Evolutionary conservation across 495 filamentous ascomycete genomes (phyloP).

Genomic region (Talaromyces stipitatus): DNA sequence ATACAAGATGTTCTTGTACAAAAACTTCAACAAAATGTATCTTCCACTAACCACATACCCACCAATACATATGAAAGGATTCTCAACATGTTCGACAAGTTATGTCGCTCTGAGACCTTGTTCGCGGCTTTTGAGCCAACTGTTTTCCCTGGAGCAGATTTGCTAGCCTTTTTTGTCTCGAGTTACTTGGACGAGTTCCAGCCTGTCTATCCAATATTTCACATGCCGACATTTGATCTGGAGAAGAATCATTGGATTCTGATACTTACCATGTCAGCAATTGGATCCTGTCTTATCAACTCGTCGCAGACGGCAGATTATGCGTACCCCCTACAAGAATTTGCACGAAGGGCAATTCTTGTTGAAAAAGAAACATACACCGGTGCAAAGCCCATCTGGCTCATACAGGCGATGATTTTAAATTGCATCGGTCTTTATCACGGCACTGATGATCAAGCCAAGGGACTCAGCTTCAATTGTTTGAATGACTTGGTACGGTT

Average conservation of each 20-base stretch:
- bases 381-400: constrained; percentile 19
- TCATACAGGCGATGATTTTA: constrained; percentile 29
- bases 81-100: constrained; percentile 22
- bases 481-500: constrained; percentile 29
- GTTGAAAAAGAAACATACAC: constrained; percentile 26
- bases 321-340: constrained; percentile 32
- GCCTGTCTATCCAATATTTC: constrained; percentile 37
- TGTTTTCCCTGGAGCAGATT: constrained; percentile 25
- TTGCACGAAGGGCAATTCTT: constrained; percentile 32
- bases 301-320: constrained; percentile 19
- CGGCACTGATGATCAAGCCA: constrained; percentile 22
- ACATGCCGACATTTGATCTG: constrained; percentile 31
- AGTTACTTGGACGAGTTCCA: constrained; percentile 35
- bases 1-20: constrained; percentile 12
- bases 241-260: constrained; percentile 37
- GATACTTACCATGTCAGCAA: constrained; percentile 32
- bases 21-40: not conserved
- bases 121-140: constrained; percentile 28
- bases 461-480: constrained; percentile 15
- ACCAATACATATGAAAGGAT: constrained; percentile 26
- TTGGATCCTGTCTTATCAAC: constrained; percentile 34
- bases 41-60: constrained; percentile 17
- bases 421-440: constrained; percentile 38
- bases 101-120: constrained; percentile 29
- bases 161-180: constrained; percentile 23